Evolutionary conservation across 768 basidiomycete species (phyloP), one percentile per base, ranked within the genome.

Genomic region (Calocybe gangraenosa): DNA sequence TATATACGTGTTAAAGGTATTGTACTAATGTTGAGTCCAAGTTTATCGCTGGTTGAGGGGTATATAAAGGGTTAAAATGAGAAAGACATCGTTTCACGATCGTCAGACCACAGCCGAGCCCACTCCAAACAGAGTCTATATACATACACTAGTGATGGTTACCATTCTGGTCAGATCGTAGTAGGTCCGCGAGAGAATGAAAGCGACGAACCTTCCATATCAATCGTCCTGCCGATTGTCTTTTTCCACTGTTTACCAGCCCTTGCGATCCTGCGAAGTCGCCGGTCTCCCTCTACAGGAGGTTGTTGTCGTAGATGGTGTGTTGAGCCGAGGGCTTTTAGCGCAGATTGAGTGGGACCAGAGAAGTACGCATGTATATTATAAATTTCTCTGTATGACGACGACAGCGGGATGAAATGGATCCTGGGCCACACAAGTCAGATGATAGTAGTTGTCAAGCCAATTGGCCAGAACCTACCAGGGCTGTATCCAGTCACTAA

Each of bases 191-290:
- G 40, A 23, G 37, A 18, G 34, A 44, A 33, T 34, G 23, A 20
- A 40, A 13, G 40, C 22, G 38, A 68, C 81, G 51, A 50, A 91
- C 92, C 86, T 78, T 97, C 91, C 88, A 96, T 92, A 67, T 97
- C 95, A 44, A 84, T 72, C 44, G 76, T 81, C 40, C 95, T 67
- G 20, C 90, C 91, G 15, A 91, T 75, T 0, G 81, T 87, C 56
- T 79, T 76, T 63, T 87, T 92, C 95, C 95, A 98, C 47, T 88
- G 78, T 58, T 92, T 84, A n/a, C 95, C 94, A 1, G 92, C 91
- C 34, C 83, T 70, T 0, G 95, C 94, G 31, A 98, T 95, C 54
- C 88, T 77, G 31, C 82, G 71, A 44, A 93, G 66, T 37, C 83
- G 75, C 20, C 70, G 68, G 58, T 95, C 91, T 3, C 87, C 87